phyloP scores from a whole-genome alignment of 768 basidiomycete genomes.

The Hericium coralloides region DNA sequence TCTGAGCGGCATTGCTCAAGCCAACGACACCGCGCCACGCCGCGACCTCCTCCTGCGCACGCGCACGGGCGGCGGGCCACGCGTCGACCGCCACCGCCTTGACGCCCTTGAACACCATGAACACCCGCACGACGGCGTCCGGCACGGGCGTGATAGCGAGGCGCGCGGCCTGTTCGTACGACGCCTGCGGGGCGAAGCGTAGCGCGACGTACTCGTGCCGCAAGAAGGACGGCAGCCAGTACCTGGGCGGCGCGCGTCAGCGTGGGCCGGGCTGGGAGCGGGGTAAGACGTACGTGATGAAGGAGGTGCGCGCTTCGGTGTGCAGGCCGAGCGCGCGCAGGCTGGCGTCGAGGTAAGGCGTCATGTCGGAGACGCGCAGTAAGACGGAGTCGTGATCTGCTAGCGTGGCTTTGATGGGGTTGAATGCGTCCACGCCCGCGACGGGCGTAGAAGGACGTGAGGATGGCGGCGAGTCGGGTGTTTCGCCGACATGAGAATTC shows the following conservation, averaged over 20 bases:
- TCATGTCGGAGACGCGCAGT: conserved; percentile 20
- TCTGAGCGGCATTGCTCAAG: conserved; percentile 17
- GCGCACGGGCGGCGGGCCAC: conserved; percentile 23
- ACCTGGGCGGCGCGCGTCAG: conserved; percentile 7
- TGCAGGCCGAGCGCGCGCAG: conserved; percentile 27
- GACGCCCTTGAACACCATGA: conserved; percentile 39
- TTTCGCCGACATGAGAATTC: not conserved
- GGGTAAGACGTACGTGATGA: conserved; percentile 31
- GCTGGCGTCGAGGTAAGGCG: conserved; percentile 29
- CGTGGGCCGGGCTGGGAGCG: conserved; percentile 7
- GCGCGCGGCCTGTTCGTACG: no score
- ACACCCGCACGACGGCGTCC: conserved; percentile 34
- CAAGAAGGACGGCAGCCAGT: conserved; percentile 26
- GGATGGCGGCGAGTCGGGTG: not conserved
- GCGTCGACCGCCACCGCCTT: conserved; percentile 9
- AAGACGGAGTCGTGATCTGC: conserved; percentile 9
- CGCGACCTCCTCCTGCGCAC: conserved; percentile 16
- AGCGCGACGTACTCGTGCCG: no score
- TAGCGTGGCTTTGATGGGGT: conserved; percentile 1
- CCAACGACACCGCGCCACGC: conserved; percentile 29
- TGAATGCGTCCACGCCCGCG: not conserved
- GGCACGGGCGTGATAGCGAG: conserved; percentile 15
- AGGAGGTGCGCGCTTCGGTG: conserved; percentile 34
- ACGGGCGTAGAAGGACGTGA: not conserved
- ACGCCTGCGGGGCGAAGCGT: no score